Conservation (phyloP, 768 basidiomycete genomes). For the Boletus eberwhitei region DNA sequence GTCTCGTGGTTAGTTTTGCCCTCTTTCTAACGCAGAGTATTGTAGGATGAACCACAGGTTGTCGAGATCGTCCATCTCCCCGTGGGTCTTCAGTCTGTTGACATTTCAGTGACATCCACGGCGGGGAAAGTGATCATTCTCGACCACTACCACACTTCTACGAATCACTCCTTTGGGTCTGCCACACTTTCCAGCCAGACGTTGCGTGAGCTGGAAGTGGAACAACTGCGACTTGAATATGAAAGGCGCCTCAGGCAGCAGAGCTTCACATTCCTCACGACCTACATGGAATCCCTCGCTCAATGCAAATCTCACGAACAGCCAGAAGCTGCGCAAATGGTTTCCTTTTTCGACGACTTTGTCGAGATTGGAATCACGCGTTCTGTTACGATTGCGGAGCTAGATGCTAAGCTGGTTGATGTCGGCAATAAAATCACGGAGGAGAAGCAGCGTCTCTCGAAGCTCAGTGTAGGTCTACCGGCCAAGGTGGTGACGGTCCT, state of each 20-base stretch:
- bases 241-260: constrained; percentile 20
- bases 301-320: constrained; percentile 13
- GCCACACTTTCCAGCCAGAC: neutral
- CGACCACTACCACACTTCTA: constrained; percentile 8
- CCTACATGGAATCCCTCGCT: constrained; percentile 27
- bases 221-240: constrained; percentile 14
- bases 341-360: constrained; percentile 22
- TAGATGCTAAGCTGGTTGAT: constrained; percentile 14
- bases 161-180: neutral
- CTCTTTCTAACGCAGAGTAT: neutral
- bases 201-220: constrained; percentile 6
- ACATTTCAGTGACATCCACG: constrained; percentile 11
- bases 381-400: constrained; percentile 13
- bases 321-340: constrained; percentile 16
- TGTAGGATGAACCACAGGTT: constrained; percentile 13
- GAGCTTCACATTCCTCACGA: constrained; percentile 23
- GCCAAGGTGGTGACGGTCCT: constrained; percentile 10
- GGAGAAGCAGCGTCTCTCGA: constrained; percentile 9
- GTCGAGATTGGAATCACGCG: constrained; percentile 18
- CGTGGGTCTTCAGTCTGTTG: neutral
- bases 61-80: constrained; percentile 19
- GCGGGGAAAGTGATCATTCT: constrained; percentile 11
- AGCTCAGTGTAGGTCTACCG: neutral
- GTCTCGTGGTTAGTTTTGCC: no score
- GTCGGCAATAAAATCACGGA: constrained; percentile 8